Conservation (phyloP, 106 monocot species). For the Dioscorea alata region DNA sequence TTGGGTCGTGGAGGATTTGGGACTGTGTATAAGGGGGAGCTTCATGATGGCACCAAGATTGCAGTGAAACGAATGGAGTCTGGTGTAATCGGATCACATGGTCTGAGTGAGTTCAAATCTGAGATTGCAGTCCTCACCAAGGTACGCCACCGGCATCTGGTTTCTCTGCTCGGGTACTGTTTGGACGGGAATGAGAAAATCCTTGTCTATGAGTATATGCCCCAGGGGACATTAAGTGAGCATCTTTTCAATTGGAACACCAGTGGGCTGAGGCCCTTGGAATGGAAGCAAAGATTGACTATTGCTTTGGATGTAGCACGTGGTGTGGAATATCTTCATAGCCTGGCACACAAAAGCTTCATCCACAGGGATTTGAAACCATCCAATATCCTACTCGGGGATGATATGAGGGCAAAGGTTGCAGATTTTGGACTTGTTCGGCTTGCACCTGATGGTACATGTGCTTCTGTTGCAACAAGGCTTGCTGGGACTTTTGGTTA, state of each 20-base stretch:
- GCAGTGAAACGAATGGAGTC: constrained; percentile 73
- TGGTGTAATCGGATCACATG: constrained; percentile 40
- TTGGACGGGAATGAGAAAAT: constrained; percentile 61
- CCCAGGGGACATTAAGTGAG: constrained; percentile 51
- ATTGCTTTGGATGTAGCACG: constrained; percentile 66
- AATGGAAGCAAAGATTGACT: constrained; percentile 60
- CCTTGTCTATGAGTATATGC: constrained; percentile 67
- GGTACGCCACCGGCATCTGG: constrained; percentile 57
- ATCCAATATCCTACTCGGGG: constrained; percentile 65
- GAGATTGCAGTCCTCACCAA: constrained; percentile 63
- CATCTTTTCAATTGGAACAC: constrained; percentile 54
- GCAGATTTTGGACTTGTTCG: constrained; percentile 75
- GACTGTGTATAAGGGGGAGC: constrained; percentile 56
- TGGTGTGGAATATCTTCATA: constrained; percentile 74
- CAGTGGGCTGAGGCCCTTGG: constrained; percentile 27
- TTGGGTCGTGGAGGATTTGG: constrained; percentile 72
- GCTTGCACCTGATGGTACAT: constrained; percentile 51
- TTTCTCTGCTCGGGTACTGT: constrained; percentile 68
- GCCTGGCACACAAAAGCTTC: constrained; percentile 60
- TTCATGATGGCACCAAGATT: constrained; percentile 54
- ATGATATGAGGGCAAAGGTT: constrained; percentile 81
- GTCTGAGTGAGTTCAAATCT: constrained; percentile 47
- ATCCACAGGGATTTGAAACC: constrained; percentile 76
- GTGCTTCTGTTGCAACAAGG: constrained; percentile 46
- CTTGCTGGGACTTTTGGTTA: constrained; percentile 83